Conservation (phyloP, 768 basidiomycete genomes). For the Suillus subluteus region DNA sequence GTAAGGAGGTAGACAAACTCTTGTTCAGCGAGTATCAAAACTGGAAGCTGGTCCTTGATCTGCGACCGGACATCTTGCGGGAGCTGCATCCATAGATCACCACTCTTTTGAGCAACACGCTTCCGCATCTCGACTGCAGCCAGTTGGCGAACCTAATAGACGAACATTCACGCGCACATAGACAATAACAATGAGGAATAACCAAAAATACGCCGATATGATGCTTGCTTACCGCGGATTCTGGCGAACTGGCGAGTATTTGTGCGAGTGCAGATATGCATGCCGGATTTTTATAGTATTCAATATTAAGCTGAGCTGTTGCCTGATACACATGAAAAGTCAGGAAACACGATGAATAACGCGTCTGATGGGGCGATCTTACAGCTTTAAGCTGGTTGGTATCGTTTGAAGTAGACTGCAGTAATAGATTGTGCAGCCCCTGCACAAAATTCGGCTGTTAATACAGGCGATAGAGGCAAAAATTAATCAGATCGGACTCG, state of each 20-base stretch:
- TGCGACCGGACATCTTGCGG: slow-evolving; percentile 69
- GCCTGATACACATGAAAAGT: slow-evolving; percentile 54
- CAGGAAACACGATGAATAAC: slow-evolving; percentile 21
- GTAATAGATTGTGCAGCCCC: slow-evolving; percentile 81
- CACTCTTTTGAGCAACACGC: slow-evolving; percentile 80
- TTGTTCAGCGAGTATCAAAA: slow-evolving; percentile 75
- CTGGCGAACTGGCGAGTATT: slow-evolving; percentile 85
- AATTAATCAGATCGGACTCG: slow-evolving; percentile 16
- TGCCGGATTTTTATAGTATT: slow-evolving; percentile 89
- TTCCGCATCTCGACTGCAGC: slow-evolving; percentile 97
- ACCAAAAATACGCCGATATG: slow-evolving; percentile 14
- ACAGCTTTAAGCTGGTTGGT: slow-evolving; percentile 89
- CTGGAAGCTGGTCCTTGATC: slow-evolving; percentile 84
- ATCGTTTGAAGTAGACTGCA: slow-evolving; percentile 82
- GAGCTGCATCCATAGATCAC: slow-evolving; percentile 79
- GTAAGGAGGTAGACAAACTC: slow-evolving; percentile 52
- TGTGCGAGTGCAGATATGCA: slow-evolving; percentile 91
- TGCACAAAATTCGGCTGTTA: slow-evolving; percentile 73
- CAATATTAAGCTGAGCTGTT: slow-evolving; percentile 86
- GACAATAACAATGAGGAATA: slow-evolving; percentile 12
- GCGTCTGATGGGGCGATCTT: slow-evolving; percentile 41
- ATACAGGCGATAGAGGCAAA: neutral
- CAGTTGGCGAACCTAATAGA: slow-evolving; percentile 85
- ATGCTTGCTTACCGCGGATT: slow-evolving; percentile 67
- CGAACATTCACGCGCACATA: neutral